phyloP scores from a whole-genome alignment of 2,329 filamentous ascomycete species.

The Fusarium tricinctum region DNA sequence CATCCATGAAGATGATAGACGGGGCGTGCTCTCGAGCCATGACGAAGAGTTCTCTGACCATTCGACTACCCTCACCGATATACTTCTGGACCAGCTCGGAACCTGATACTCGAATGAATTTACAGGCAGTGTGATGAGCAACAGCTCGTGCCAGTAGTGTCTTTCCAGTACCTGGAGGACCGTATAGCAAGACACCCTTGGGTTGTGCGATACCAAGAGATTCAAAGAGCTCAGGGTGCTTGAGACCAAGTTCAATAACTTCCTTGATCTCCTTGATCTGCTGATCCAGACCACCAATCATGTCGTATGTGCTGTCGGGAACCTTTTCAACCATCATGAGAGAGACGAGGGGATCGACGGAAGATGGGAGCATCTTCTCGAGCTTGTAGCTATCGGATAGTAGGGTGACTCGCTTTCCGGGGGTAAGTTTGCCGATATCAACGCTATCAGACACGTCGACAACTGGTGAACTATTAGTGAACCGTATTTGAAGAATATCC shows the following conservation, averaged over 20 bases:
- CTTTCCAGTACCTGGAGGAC: constrained; percentile 96
- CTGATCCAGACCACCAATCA: constrained; percentile 98
- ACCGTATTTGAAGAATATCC: neutral
- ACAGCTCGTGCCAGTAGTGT: constrained; percentile 95
- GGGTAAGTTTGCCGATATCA: constrained; percentile 94
- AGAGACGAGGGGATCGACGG: constrained; percentile 96
- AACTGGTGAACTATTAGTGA: constrained; percentile 67
- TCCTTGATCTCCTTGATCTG: constrained; percentile 99
- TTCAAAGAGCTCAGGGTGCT: constrained; percentile 98
- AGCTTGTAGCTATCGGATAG: constrained; percentile 98
- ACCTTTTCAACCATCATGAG: constrained; percentile 99
- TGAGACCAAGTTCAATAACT: constrained; percentile 97
- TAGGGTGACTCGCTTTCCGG: constrained; percentile 96
- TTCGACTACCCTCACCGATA: constrained; percentile 96
- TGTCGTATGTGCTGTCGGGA: constrained; percentile 99
- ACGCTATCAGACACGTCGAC: constrained; percentile 96
- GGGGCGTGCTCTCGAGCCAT: constrained; percentile 99
- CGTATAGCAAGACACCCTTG: constrained; percentile 96
- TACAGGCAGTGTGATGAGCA: constrained; percentile 98
- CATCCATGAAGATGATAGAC: constrained; percentile 99
- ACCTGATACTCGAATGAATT: constrained; percentile 97
- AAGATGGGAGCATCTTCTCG: constrained; percentile 98
- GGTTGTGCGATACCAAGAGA: constrained; percentile 98
- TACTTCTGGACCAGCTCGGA: constrained; percentile 99
- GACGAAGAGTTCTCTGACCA: constrained; percentile 99